Evolutionary conservation across 768 basidiomycete species (phyloP).

Genomic region (Termitomyces sp.): DNA sequence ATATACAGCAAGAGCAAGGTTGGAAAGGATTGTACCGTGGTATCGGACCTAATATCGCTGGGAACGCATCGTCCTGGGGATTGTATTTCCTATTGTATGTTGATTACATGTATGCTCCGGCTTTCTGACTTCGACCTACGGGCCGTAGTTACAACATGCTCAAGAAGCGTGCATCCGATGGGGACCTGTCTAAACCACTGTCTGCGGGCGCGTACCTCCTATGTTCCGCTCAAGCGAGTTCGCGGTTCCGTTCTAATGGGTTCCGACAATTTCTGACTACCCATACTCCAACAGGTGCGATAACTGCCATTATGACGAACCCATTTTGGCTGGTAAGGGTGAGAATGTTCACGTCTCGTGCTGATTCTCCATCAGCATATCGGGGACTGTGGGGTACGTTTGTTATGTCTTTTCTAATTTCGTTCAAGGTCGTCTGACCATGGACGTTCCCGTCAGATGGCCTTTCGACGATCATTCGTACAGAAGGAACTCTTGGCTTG

Average conservation of each 20-base stretch:
- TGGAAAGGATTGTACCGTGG: slow-evolving; percentile 89
- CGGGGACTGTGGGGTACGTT: slow-evolving; percentile 70
- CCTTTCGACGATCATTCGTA: slow-evolving; percentile 58
- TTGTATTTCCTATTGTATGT: slow-evolving; percentile 96
- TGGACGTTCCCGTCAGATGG: slow-evolving; percentile 41
- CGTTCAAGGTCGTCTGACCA: background rate
- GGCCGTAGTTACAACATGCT: slow-evolving; percentile 82
- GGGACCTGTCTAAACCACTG: slow-evolving; percentile 60
- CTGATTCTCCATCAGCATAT: slow-evolving; percentile 68
- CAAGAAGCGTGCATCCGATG: slow-evolving; percentile 72
- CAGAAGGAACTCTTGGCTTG: slow-evolving; percentile 76
- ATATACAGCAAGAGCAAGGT: slow-evolving; percentile 72
- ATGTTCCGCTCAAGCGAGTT: slow-evolving; percentile 95
- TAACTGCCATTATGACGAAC: slow-evolving; percentile 92
- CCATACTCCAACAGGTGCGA: slow-evolving; percentile 59
- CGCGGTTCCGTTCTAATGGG: slow-evolving; percentile 34
- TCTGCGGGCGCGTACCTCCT: slow-evolving; percentile 78
- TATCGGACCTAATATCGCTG: slow-evolving; percentile 84
- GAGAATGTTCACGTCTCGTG: slow-evolving; percentile 85
- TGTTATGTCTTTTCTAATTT: background rate
- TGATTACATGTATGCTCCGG: background rate
- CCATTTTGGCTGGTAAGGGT: slow-evolving; percentile 98
- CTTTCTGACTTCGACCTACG: slow-evolving; percentile 1
- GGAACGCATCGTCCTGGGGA: slow-evolving; percentile 96
- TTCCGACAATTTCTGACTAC: slow-evolving; percentile 9